Percentiles rank a stretch among this genome's conserved stretches.
Conservation (phyloP, 2,329 filamentous ascomycete genomes). For the Cryoendolithus antarcticus region DNA sequence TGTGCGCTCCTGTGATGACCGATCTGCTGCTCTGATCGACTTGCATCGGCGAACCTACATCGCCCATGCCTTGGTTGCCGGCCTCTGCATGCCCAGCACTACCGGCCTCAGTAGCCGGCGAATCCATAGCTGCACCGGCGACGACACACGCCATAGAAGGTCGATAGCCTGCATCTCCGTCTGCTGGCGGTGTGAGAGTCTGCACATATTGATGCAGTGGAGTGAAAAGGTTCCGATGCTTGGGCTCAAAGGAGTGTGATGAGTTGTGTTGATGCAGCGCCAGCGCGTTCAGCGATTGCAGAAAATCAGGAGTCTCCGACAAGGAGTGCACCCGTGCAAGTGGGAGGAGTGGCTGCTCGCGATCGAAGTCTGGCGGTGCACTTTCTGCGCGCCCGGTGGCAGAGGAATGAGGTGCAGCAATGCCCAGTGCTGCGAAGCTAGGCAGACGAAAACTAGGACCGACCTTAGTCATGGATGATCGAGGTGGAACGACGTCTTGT, state of each 20-base stretch:
- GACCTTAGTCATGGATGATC: conserved; percentile 8
- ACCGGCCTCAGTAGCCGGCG: conserved; percentile 28
- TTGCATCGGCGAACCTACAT: conserved; percentile 4
- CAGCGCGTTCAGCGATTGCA: too few species aligned
- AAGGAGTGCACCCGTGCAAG: too few species aligned
- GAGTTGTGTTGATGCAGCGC: too few species aligned
- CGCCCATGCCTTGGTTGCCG: conserved; percentile 2
- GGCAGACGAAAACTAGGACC: conserved; percentile 37
- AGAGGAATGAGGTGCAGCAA: conserved; percentile 11
- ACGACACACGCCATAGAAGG: conserved; percentile 23
- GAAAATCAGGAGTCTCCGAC: too few species aligned
- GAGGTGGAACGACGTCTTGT: conserved; percentile 5
- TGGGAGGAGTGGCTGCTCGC: too few species aligned
- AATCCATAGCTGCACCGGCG: conserved; percentile 25
- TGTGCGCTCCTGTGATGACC: conserved; percentile 1
- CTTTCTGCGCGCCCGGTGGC: too few species aligned
- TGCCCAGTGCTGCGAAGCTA: conserved; percentile 41
- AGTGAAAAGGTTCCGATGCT: conserved; percentile 1
- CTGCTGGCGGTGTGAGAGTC: conserved; percentile 34
- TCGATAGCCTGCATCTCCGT: conserved; percentile 30
- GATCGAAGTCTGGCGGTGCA: too few species aligned
- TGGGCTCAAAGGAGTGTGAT: too few species aligned
- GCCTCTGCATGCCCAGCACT: conserved; percentile 2
- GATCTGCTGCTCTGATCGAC: background rate
- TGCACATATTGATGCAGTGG: conserved; percentile 25